Conservation (phyloP, 768 basidiomycete species). For the Hygrocybe coccinea region DNA sequence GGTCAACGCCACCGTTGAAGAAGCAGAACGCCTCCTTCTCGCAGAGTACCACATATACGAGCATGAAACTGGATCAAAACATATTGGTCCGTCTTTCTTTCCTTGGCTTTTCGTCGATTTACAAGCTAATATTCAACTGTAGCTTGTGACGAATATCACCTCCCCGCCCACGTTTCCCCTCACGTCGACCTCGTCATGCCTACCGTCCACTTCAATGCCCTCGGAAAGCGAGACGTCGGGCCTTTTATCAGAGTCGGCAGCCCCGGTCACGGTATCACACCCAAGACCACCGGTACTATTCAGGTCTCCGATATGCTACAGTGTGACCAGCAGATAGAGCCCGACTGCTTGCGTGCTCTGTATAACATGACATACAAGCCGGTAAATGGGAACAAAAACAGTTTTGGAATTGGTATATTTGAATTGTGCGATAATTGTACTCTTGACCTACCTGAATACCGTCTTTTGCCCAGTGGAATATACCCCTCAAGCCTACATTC, state of each 20-base stretch:
- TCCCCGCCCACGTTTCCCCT: slow-evolving; percentile 25
- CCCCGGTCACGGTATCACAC: not conserved
- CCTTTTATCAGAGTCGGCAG: not conserved
- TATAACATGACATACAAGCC: slow-evolving; percentile 30
- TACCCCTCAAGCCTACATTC: slow-evolving; percentile 44
- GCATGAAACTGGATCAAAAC: slow-evolving; percentile 25
- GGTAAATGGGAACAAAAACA: slow-evolving; percentile 21
- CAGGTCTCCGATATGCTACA: not conserved
- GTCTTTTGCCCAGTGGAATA: slow-evolving; percentile 40
- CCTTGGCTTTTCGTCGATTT: not conserved
- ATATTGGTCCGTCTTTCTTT: slow-evolving; percentile 22
- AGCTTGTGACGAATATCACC: slow-evolving; percentile 31
- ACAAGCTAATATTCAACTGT: not conserved
- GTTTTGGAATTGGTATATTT: slow-evolving; percentile 31
- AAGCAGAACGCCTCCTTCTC: slow-evolving; percentile 29
- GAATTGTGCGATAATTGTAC: slow-evolving; percentile 2
- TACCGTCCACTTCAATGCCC: slow-evolving; percentile 28
- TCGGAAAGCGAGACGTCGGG: slow-evolving; percentile 8
- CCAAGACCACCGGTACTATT: slow-evolving; percentile 1
- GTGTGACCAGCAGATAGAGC: slow-evolving; percentile 25
- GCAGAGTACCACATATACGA: slow-evolving; percentile 32
- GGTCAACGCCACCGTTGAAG: slow-evolving; percentile 24
- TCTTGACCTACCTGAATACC: not conserved
- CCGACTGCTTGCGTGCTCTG: slow-evolving; percentile 29
- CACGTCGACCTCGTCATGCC: slow-evolving; percentile 35